A percentile compares a stretch with the other conserved stretches of the same genome.
Evolutionary conservation across 176 grass and related monocot species (phyloP).

Genomic region (Urochloa ruziziensis): DNA sequence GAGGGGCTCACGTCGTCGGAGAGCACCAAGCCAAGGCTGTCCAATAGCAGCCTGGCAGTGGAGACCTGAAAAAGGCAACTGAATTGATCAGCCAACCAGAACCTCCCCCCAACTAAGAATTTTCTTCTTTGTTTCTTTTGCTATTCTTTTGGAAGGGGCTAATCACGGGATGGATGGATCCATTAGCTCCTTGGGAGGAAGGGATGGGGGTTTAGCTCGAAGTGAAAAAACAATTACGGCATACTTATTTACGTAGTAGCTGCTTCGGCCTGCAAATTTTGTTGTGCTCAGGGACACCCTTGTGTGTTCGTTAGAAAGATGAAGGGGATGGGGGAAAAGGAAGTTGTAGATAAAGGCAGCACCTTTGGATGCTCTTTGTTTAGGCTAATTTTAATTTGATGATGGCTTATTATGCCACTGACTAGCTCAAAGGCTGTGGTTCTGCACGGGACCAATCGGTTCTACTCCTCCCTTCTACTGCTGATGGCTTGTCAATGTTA

Average conservation of each 20-base stretch:
- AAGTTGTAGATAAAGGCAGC: conserved; percentile 54
- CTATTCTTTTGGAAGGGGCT: neutral
- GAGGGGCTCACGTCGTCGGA: conserved; percentile 59
- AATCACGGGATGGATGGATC: neutral
- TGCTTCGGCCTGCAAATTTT: conserved; percentile 41
- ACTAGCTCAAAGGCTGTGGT: neutral
- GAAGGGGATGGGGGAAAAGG: neutral
- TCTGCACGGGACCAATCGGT: neutral
- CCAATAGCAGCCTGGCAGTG: conserved; percentile 52
- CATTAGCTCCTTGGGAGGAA: neutral
- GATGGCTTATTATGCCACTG: conserved; percentile 29
- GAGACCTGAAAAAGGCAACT: conserved; percentile 46
- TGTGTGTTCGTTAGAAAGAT: neutral
- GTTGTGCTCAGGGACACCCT: conserved; percentile 24
- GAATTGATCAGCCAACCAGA: neutral
- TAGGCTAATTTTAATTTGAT: conserved; percentile 31
- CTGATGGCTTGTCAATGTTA: no score
- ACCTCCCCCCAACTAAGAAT: neutral
- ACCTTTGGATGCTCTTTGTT: conserved; percentile 32
- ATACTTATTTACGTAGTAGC: conserved; percentile 19
- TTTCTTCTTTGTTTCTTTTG: conserved; percentile 1
- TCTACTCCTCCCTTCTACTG: no score
- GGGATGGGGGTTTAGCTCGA: neutral
- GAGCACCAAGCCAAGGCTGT: conserved; percentile 63
- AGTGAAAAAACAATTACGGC: conserved; percentile 1